These are phyloP conservation scores for Nigrospora sphaerica DNA, from an alignment of 2,329 filamentous ascomycete species.

Conservation along the genomic window DNA sequence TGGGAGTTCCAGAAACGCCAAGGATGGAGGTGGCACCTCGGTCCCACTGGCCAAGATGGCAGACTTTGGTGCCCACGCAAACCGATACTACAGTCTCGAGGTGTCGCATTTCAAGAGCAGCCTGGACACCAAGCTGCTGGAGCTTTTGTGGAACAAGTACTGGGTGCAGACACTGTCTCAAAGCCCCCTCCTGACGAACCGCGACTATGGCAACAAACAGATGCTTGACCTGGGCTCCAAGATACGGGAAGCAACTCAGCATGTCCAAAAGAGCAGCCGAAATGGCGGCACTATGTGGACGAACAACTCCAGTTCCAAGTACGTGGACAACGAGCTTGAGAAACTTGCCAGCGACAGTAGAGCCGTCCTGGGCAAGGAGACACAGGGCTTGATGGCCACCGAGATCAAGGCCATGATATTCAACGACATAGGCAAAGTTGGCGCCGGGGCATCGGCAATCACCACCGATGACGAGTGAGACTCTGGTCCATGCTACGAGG, in stretches of 20 bases:
- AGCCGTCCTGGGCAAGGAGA: conserved; percentile 23
- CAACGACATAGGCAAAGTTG: conserved; percentile 13
- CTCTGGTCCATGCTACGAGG: not conserved
- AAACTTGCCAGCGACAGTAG: conserved; percentile 20
- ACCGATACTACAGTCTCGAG: conserved; percentile 83
- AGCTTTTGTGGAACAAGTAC: conserved; percentile 97
- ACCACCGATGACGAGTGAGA: not conserved
- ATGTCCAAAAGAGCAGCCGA: conserved; percentile 24
- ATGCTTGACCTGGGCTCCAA: conserved; percentile 83
- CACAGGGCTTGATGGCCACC: conserved; percentile 22
- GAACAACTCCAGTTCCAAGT: not conserved
- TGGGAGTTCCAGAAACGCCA: conserved; percentile 2
- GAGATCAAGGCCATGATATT: conserved; percentile 23
- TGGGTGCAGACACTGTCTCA: conserved; percentile 95
- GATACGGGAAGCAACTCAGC: conserved; percentile 56
- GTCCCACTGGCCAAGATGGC: conserved; percentile 92
- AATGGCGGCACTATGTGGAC: conserved; percentile 18
- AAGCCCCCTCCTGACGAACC: conserved; percentile 82
- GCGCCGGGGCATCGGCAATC: not conserved
- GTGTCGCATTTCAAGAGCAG: conserved; percentile 93
- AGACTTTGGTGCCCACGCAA: conserved; percentile 90
- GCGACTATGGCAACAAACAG: conserved; percentile 88
- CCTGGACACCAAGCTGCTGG: conserved; percentile 78
- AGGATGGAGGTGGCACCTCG: conserved; percentile 56
- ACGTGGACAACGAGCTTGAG: conserved; percentile 14